Evolutionary conservation across 257 asterid genomes (phyloP), one percentile per base, ranked within the genome.

Genomic region (Solanum etuberosum): DNA sequence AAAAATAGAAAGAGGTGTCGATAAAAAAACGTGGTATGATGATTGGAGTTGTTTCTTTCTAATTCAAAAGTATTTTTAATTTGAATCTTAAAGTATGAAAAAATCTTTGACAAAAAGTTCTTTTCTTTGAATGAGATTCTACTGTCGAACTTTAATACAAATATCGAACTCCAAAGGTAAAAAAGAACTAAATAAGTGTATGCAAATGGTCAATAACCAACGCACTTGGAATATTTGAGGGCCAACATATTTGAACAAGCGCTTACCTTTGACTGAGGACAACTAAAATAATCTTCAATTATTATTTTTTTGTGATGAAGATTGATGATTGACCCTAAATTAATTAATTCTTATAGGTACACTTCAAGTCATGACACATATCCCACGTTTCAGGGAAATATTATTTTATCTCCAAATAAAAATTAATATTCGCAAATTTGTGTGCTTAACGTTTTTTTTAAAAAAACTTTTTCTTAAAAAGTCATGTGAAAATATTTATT

Each of bases 111-210:
- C 3, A 42, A 2, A 4, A 3, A 42, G 2, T 4, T 0, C 0
- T 4, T 43, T 46, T 13, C 2, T 46, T 13, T 1, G 2, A 46
- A 13, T 46, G 7, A 1, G 0, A 46, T 46, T 43, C 2, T 43
- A 43, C 0, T 43, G 1, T 43, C 0, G 1, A 43, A 46, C 7
- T 51, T 51, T 0, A 51, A 51, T 6, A 16, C 1, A 51, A 0
- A 2, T 51, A 16, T 51, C 3, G 0, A 51, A 51, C 1, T 5
- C 9, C 1, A 16, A 46, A 46, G 2, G 5, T 46, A 46, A 13
- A 51, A 51, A 16, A 16, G 21, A 16, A 51, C 18, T 9, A 51
- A 42, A 57, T 5, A 21, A 57, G 12, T 0, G 0, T 59, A 21
- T 3, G 14, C 42, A 29, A 80, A 80, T 80, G 18, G 42, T 80